These are phyloP conservation scores for Xerocomellus chrysenteron DNA, from an alignment of 768 basidiomycete genomes.

Conservation along the genomic window DNA sequence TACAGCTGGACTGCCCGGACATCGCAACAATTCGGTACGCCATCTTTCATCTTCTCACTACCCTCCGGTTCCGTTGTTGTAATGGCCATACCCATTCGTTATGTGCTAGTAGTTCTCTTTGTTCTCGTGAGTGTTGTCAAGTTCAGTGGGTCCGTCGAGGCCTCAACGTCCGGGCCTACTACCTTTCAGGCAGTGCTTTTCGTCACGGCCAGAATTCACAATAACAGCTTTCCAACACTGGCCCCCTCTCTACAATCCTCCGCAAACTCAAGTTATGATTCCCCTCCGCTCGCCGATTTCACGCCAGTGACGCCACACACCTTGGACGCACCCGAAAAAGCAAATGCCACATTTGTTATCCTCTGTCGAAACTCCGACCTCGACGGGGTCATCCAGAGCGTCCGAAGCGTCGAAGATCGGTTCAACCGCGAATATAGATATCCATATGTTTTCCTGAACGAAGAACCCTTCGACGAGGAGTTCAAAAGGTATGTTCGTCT, in stretches of 20 bases:
- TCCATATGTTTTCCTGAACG: constrained; percentile 67
- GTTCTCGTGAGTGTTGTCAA: constrained; percentile 20
- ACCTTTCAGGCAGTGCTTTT: constrained; percentile 16
- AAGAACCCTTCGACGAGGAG: constrained; percentile 52
- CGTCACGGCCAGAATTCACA: constrained; percentile 2
- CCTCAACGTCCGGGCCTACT: background rate
- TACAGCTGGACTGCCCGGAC: constrained; percentile 2
- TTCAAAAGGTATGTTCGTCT: constrained; percentile 43
- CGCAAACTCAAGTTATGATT: background rate
- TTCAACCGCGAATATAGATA: constrained; percentile 60
- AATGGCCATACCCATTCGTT: constrained; percentile 22
- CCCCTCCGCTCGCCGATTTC: background rate
- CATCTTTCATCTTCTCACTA: background rate
- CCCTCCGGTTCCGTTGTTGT: background rate
- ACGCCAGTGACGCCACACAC: background rate
- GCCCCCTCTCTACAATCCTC: background rate
- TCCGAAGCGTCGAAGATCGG: constrained; percentile 55
- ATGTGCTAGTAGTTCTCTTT: constrained; percentile 14
- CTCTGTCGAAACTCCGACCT: constrained; percentile 52
- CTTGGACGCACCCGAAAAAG: constrained; percentile 21
- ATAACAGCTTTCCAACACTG: background rate
- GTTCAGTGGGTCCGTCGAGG: too few relatives aligned
- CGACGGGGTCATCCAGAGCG: constrained; percentile 43
- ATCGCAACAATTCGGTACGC: background rate
- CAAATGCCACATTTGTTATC: constrained; percentile 62